These are phyloP conservation scores for Trametes cubensis DNA, from an alignment of 768 basidiomycete species.

Conservation along the genomic window DNA sequence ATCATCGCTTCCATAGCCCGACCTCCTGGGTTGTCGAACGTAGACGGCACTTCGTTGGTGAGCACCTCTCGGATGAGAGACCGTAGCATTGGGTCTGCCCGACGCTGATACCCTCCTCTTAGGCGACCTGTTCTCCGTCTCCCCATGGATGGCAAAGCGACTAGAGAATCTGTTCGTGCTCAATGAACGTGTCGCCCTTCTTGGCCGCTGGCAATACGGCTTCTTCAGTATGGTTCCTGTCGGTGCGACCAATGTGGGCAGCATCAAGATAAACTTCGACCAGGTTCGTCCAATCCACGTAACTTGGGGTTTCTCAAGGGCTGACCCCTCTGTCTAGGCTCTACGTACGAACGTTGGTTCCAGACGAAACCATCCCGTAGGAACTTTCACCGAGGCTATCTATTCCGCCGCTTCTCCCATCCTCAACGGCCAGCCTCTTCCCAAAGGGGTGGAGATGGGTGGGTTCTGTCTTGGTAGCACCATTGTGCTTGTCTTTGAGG, in stretches of 20 bases:
- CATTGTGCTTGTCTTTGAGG: conserved; percentile 96
- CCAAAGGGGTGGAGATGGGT: conserved; percentile 93
- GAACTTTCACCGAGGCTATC: conserved; percentile 90
- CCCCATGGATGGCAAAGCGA: conserved; percentile 92
- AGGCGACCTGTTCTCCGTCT: conserved; percentile 96
- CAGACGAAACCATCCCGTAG: conserved; percentile 67
- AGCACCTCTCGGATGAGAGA: too few species aligned
- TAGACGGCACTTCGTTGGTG: conserved; percentile 90
- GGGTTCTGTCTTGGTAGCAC: conserved; percentile 96
- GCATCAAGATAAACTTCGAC: conserved; percentile 96
- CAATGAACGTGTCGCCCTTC: conserved; percentile 95
- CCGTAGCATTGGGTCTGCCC: too few species aligned
- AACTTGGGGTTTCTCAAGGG: too few species aligned
- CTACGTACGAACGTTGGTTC: conserved; percentile 89
- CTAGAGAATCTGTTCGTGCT: conserved; percentile 92
- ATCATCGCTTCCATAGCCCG: conserved; percentile 96
- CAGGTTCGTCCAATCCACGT: conserved; percentile 45
- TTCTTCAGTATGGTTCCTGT: conserved; percentile 99
- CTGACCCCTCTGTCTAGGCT: conserved; percentile 45
- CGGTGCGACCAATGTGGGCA: conserved; percentile 97
- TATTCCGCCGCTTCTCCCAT: conserved; percentile 84
- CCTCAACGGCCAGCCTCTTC: conserved; percentile 85
- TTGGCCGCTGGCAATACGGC: conserved; percentile 93
- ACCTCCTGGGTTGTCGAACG: conserved; percentile 98
- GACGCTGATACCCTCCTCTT: too few species aligned